Evolutionary conservation across 1,139 yeast species (phyloP), one percentile per base, ranked within the genome.

Genomic region (Ogataea hybrid): DNA sequence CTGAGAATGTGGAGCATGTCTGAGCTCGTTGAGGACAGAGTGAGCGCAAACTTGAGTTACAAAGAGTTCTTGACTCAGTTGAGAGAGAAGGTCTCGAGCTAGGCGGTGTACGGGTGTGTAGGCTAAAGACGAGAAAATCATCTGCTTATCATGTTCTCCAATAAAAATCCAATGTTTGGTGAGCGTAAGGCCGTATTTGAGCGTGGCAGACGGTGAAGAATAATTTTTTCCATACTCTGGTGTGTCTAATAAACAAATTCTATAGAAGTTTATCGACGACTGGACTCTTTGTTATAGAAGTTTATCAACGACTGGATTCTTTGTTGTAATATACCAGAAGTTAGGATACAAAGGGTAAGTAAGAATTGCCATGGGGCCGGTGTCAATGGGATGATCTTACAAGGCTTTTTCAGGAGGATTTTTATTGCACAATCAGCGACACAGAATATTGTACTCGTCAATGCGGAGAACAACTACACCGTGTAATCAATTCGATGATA

Each of bases 1-100:
- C 75, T 92, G 63, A 79, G 97, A 67, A 70, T 87, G 71, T 92
- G 98, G 98, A 95, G 95, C 41, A 73, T 84, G 48, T 84, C 95
- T 49, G 78, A 84, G 56, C 73, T 92, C 65, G 90, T 92, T 39
- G 97, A 92, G 68, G 98, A 90, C 66, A 83, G 92, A 64, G 75
- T 82, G 31, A 84, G 81, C 51, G 77, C 73, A 47, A 81, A 78
- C 55, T 42, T 51, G 38, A 81, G 92, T 44, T 92, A 90, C 70
- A 81, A 84, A 66, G 96, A 90, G 67, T 90, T 81, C 71, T 75
- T 92, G 68, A 74, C 81, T 44, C 69, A 75, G 42, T 70, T 84
- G 61, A 76, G 79, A 45, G 77, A 70, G 50, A 73, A 71, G 58
- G 59, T 72, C 34, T 63, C 65, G 39, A 56, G 54, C 44, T 69